Base-by-base conservation (phyloP, 1,284 basidiomycete species). In the Stereum hirsutum region DNA sequence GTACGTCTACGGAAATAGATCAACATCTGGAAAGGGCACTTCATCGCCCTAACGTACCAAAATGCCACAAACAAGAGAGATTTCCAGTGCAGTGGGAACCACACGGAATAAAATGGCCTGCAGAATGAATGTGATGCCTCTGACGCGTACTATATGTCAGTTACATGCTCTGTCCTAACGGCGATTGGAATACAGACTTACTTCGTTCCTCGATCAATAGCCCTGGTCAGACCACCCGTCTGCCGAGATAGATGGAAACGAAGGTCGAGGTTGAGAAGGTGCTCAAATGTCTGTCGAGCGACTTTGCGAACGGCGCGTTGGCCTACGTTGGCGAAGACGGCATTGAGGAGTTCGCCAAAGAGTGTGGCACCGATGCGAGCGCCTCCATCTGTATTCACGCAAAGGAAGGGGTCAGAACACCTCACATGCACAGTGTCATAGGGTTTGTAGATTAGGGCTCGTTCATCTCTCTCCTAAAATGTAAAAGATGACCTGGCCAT, bases 181-280 rank as follows among this genome's bases (percentile, higher is more conserved):
- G 45, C 4, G 12, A 17, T 14, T 33, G 26, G 30, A 49, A 40
- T 37, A 26, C 20, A 24, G 24, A 59, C 74, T 56, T 53, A 93
- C 90, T 96, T 99, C 19, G 96, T 98, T 20, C 95, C 96, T 7
- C 95, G 74, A 61, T 99, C 95, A 54, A 99, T 99, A 5, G 96
- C 96, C 21, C 95, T 69, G 0, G 94, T 98, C 33, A 99, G 69
- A 5, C 95, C 96, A 31, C 95, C 96, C 0, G 95, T 99, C 58
- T 98, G 95, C 20, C 95, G 69, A 14, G 87, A 82, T 19, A 99
- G 72, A 58, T 99, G 95, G 64, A 98, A 99, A 47, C 79, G 82
- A 59, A 98, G 75, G 57, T 98, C 90, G 54, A 99, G 76, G 53
- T 87, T 77, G 49, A 99, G 73, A 1, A 99, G 66, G 57, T 99